phyloP scores from a whole-genome alignment of 805 yeast genomes.

The Wickerhamomyces mucosus region DNA sequence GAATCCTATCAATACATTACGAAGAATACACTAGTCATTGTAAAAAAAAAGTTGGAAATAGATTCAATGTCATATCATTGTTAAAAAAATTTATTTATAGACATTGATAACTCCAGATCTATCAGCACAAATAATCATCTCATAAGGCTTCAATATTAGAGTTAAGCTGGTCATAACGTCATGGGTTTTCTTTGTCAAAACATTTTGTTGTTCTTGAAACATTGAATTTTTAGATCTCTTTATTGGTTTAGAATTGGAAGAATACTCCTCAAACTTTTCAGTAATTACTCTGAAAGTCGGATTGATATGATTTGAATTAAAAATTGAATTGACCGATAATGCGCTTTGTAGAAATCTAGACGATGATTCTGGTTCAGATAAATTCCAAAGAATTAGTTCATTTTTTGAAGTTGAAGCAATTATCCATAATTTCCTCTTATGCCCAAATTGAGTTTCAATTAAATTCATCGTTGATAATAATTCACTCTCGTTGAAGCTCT shows the following conservation, averaged over 20 bases:
- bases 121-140: constrained; percentile 57
- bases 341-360: no score
- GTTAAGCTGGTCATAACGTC: constrained; percentile 43
- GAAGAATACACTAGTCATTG: no score
- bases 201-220: constrained; percentile 35
- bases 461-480: constrained; percentile 13
- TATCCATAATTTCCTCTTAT: constrained; percentile 12
- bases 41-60: background rate
- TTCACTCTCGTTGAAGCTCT: constrained; percentile 2
- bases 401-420: constrained; percentile 1
- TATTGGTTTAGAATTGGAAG: constrained; percentile 7
- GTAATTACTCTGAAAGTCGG: constrained; percentile 31
- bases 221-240: constrained; percentile 22
- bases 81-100: constrained; percentile 33
- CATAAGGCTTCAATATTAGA: constrained; percentile 38
- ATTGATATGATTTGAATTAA: constrained; percentile 30
- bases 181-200: constrained; percentile 34
- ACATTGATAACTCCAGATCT: constrained; percentile 57
- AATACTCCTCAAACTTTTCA: constrained; percentile 22
- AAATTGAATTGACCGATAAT: constrained; percentile 7
- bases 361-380: no score
- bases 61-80: background rate
- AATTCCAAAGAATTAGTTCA: no score
- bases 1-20: no score
- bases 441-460: constrained; percentile 6